phyloP scores from a whole-genome alignment of 73 alveolate genomes.

The Tetrahymena elliotti region DNA sequence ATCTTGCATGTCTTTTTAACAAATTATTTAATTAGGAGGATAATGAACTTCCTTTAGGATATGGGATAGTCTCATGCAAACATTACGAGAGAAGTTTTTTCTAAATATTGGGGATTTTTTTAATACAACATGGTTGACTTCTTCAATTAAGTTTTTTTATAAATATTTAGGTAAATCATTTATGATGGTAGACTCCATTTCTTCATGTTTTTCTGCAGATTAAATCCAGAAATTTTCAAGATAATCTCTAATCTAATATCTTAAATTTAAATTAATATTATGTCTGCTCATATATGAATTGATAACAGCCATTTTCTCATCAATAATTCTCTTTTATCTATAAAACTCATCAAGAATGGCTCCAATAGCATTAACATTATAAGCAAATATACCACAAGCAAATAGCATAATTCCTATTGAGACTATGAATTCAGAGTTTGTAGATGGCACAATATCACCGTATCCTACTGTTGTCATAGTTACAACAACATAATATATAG shows the following conservation, averaged over 20 bases:
- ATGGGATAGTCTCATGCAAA: not conserved
- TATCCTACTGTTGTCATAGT: slow-evolving; percentile 70
- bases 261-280: not conserved
- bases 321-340: not conserved
- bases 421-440: slow-evolving; percentile 38
- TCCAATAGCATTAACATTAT: slow-evolving; percentile 40
- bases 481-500: slow-evolving; percentile 52
- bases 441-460: slow-evolving; percentile 59
- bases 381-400: slow-evolving; percentile 57
- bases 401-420: slow-evolving; percentile 37
- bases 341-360: slow-evolving; percentile 23
- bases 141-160: not conserved
- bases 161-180: not conserved
- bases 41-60: not conserved
- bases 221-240: not conserved
- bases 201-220: not conserved
- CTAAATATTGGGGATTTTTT: not conserved
- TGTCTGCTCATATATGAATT: not conserved
- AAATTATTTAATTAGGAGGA: not conserved
- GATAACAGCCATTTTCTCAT: not conserved
- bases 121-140: not conserved
- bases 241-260: not conserved
- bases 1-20: not conserved
- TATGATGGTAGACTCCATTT: not conserved
- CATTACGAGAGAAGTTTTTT: not conserved